Percentiles rank a stretch among this genome's conserved stretches.
Conservation (phyloP, 2,329 filamentous ascomycete genomes). For the Colletotrichum sidae region DNA sequence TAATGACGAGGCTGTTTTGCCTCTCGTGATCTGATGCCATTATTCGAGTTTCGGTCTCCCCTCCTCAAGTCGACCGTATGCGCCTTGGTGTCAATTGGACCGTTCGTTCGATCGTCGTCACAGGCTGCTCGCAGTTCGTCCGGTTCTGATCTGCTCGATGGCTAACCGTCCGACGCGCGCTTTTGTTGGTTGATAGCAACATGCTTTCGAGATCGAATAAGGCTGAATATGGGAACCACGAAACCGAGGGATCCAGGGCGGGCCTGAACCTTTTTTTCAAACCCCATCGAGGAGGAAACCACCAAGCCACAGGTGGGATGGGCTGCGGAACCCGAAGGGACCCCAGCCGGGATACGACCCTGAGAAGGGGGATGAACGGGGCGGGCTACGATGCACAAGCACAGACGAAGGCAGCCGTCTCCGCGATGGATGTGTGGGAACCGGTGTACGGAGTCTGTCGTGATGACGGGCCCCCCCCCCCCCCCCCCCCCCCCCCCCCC, state of each 20-base stretch:
- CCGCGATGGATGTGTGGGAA: conserved; percentile 1
- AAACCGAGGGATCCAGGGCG: not conserved
- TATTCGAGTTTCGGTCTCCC: not conserved
- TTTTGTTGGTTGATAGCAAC: not conserved
- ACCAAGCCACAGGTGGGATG: conserved; percentile 12
- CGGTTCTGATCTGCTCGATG: too few species aligned
- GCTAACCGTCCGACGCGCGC: too few species aligned
- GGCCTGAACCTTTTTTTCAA: conserved; percentile 18
- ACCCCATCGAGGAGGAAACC: conserved; percentile 14
- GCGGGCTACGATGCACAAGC: conserved; percentile 22
- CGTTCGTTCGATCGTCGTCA: too few species aligned
- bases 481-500: too few species aligned
- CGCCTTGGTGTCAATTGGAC: too few species aligned
- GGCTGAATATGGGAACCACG: not conserved
- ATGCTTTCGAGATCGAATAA: not conserved
- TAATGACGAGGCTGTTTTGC: conserved; percentile 39
- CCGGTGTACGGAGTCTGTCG: not conserved
- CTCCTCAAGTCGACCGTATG: not conserved
- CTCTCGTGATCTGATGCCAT: conserved; percentile 39
- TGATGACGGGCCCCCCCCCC: too few species aligned
- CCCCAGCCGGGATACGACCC: conserved; percentile 19
- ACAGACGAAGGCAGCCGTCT: conserved; percentile 17
- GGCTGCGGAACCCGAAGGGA: not conserved
- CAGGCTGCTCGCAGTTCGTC: too few species aligned
- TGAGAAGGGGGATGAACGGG: conserved; percentile 17